These are phyloP conservation scores for Phytophthora ramorum DNA, from an alignment of 352 stramenopile genomes.

Conservation along the genomic window DNA sequence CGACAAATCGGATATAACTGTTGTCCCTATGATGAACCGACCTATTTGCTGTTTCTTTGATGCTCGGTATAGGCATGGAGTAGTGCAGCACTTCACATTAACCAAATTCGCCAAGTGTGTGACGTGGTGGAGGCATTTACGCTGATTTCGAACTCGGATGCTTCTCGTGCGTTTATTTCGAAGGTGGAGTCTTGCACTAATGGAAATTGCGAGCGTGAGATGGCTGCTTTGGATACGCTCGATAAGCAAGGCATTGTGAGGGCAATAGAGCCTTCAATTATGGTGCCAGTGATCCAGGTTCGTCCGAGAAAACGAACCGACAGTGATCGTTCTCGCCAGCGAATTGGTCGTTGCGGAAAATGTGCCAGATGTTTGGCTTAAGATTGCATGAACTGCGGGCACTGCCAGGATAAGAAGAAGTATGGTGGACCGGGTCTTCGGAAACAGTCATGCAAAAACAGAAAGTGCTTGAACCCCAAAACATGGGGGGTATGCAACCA, in stretches of 20 bases:
- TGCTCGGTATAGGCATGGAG: constrained; percentile 62
- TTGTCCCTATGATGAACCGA: constrained; percentile 4
- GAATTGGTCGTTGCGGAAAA: constrained; percentile 81
- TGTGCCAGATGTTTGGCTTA: constrained; percentile 78
- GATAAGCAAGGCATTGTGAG: constrained; percentile 49
- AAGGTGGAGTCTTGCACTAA: constrained; percentile 40
- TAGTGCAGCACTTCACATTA: constrained; percentile 55
- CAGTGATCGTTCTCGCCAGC: constrained; percentile 58
- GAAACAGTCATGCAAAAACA: constrained; percentile 89
- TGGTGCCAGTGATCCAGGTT: constrained; percentile 33
- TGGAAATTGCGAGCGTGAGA: constrained; percentile 48
- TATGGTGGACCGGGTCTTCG: constrained; percentile 86
- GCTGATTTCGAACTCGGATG: constrained; percentile 33
- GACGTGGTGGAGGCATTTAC: constrained; percentile 48
- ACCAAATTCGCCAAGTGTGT: constrained; percentile 57
- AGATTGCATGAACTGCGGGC: constrained; percentile 88
- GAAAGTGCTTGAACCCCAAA: constrained; percentile 83
- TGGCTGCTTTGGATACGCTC: constrained; percentile 40
- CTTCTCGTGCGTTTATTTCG: constrained; percentile 38
- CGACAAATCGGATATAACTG: background rate
- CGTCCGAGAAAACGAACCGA: constrained; percentile 45
- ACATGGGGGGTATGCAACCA: constrained; percentile 56
- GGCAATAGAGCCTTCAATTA: constrained; percentile 30
- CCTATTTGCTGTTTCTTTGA: constrained; percentile 9
- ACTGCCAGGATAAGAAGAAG: constrained; percentile 92